Evolutionary conservation across 1,139 yeast genomes (phyloP).

Genomic region (Hyphopichia wangnamkhiaoensis): DNA sequence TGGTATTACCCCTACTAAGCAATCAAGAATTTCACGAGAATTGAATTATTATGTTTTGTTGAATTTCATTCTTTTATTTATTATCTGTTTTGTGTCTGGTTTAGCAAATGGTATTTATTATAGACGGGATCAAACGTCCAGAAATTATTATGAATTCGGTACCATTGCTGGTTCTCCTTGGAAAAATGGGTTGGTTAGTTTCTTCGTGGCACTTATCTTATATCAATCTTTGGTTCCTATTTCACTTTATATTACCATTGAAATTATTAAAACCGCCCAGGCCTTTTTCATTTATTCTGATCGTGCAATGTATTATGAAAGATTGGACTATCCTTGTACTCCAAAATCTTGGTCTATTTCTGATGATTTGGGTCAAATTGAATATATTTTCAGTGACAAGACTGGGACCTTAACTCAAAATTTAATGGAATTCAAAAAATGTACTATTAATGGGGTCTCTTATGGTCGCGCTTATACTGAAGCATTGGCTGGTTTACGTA

Average conservation of each 20-base stretch:
- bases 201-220: conserved; percentile 54
- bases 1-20: conserved; percentile 59
- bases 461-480: conserved; percentile 66
- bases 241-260: conserved; percentile 59
- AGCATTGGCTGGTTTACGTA: conserved; percentile 59
- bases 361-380: conserved; percentile 67
- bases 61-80: conserved; percentile 48
- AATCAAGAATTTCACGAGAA: conserved; percentile 52
- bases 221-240: conserved; percentile 63
- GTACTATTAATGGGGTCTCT: conserved; percentile 54
- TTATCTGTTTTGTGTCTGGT: conserved; percentile 55
- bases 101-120: conserved; percentile 54
- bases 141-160: conserved; percentile 49
- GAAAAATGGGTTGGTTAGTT: conserved; percentile 51
- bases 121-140: conserved; percentile 29
- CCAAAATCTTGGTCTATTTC: conserved; percentile 65
- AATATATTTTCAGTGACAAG: conserved; percentile 61
- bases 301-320: conserved; percentile 51
- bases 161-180: conserved; percentile 53
- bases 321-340: conserved; percentile 57
- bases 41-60: conserved; percentile 51
- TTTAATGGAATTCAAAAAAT: conserved; percentile 61
- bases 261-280: conserved; percentile 59
- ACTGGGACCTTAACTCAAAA: conserved; percentile 65
- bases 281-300: conserved; percentile 59